Evolutionary conservation across 495 filamentous ascomycete genomes (phyloP).

Genomic region (Penicillium cataractarum): DNA sequence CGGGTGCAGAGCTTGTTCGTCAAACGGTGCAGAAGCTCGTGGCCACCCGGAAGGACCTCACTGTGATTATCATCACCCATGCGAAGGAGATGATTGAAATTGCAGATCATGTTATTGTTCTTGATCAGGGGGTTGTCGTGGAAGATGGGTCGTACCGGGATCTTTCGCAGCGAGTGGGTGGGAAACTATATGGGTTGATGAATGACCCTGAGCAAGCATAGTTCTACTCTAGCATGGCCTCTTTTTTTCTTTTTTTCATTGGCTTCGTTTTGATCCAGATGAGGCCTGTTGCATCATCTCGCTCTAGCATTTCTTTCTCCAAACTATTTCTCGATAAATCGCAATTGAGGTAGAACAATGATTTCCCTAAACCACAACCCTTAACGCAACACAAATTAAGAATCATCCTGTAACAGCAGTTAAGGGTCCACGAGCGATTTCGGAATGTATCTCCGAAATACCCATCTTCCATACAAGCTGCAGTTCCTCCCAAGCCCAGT

Average conservation of each 20-base stretch:
- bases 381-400: neutral
- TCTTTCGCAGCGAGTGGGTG: conserved; percentile 45
- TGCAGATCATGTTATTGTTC: conserved; percentile 68
- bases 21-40: conserved; percentile 58
- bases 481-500: neutral
- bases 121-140: conserved; percentile 68
- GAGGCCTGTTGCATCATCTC: neutral
- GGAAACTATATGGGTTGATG: conserved; percentile 44
- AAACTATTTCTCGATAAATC: neutral
- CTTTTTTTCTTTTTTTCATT: neutral
- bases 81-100: conserved; percentile 80
- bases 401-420: neutral
- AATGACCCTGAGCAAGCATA: conserved; percentile 26
- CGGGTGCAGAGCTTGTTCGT: conserved; percentile 68
- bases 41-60: conserved; percentile 38
- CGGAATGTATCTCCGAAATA: neutral
- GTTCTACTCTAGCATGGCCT: neutral
- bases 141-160: conserved; percentile 66
- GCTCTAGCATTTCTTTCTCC: neutral
- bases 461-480: neutral
- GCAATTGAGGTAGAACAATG: neutral
- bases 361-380: neutral
- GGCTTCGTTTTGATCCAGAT: neutral
- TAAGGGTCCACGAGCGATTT: neutral
- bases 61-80: conserved; percentile 76